phyloP scores from a whole-genome alignment of 108 stramenopile species.

The Cyclotella atomus region DNA sequence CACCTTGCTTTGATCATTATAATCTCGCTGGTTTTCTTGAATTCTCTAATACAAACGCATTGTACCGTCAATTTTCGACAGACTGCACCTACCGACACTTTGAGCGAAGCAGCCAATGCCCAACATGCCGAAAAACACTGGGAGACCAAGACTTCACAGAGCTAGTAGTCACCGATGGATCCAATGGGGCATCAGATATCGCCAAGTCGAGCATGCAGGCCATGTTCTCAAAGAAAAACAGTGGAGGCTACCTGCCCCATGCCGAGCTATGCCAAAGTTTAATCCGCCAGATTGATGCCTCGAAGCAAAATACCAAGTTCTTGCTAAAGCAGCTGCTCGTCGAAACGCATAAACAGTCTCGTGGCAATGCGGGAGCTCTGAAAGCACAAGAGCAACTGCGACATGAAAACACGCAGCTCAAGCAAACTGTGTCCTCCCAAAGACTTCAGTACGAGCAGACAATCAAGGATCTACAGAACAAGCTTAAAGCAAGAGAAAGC shows the following conservation, averaged over 20 bases:
- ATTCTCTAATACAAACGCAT: too few species aligned
- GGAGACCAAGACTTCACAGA: constrained; percentile 77
- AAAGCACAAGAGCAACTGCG: constrained; percentile 52
- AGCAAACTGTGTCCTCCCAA: constrained; percentile 56
- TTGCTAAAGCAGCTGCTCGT: constrained; percentile 72
- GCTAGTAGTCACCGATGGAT: constrained; percentile 68
- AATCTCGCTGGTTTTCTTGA: too few species aligned
- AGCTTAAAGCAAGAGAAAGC: constrained; percentile 51
- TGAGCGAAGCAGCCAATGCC: constrained; percentile 63
- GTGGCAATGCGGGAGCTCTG: constrained; percentile 26
- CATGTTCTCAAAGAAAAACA: constrained; percentile 49
- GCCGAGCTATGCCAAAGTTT: constrained; percentile 46
- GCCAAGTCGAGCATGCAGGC: constrained; percentile 56
- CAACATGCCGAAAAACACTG: constrained; percentile 57
- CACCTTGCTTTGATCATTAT: too few species aligned
- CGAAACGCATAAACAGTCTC: constrained; percentile 51
- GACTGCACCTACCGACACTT: constrained; percentile 85
- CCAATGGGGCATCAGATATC: constrained; percentile 38
- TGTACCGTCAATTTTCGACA: constrained; percentile 11
- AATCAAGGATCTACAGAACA: constrained; percentile 59
- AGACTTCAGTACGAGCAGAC: constrained; percentile 60
- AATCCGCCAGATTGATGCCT: constrained; percentile 54
- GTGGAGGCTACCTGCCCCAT: constrained; percentile 45
- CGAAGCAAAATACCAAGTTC: constrained; percentile 61
- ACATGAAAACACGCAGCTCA: constrained; percentile 59